A percentile compares a stretch with the other conserved stretches of the same genome.
Conservation (phyloP, 352 stramenopile species). For the Phytophthora sp. region DNA sequence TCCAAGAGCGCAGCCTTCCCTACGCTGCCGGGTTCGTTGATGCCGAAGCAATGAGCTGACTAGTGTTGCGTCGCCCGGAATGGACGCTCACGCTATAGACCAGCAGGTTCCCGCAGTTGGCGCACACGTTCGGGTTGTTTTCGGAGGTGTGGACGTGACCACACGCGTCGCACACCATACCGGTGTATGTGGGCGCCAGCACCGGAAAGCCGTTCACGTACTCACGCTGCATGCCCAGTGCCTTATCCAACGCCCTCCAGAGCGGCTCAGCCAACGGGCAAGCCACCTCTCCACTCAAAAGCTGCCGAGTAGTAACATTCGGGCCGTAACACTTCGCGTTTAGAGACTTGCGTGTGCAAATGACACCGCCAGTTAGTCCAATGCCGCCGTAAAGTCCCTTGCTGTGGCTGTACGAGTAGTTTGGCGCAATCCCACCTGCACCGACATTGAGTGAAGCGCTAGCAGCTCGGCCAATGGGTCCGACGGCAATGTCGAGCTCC, state of each 20-base stretch:
- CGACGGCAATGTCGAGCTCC: constrained; percentile 73
- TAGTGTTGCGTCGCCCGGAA: constrained; percentile 66
- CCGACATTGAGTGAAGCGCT: constrained; percentile 72
- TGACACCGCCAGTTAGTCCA: constrained; percentile 69
- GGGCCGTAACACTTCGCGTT: constrained; percentile 77
- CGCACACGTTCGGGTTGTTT: constrained; percentile 43
- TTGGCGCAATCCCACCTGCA: constrained; percentile 63
- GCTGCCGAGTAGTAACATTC: constrained; percentile 66
- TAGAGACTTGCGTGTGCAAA: constrained; percentile 77
- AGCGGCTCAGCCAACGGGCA: constrained; percentile 66
- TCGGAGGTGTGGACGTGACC: constrained; percentile 56
- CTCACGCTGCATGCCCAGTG: constrained; percentile 63
- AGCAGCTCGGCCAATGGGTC: constrained; percentile 70
- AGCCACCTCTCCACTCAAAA: constrained; percentile 72
- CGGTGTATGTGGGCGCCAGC: constrained; percentile 49
- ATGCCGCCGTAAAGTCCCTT: constrained; percentile 78
- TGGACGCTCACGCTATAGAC: constrained; percentile 79
- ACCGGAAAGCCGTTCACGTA: constrained; percentile 72
- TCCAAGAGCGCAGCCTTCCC: not conserved
- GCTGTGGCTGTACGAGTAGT: constrained; percentile 86
- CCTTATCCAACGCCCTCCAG: constrained; percentile 67
- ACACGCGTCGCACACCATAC: constrained; percentile 61
- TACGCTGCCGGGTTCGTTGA: constrained; percentile 25
- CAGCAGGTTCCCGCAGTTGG: constrained; percentile 64
- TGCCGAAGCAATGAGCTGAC: constrained; percentile 45